Percentiles rank a stretch among this genome's conserved stretches.
phyloP scores from a whole-genome alignment of 768 basidiomycete genomes.

The Suillus paluster region DNA sequence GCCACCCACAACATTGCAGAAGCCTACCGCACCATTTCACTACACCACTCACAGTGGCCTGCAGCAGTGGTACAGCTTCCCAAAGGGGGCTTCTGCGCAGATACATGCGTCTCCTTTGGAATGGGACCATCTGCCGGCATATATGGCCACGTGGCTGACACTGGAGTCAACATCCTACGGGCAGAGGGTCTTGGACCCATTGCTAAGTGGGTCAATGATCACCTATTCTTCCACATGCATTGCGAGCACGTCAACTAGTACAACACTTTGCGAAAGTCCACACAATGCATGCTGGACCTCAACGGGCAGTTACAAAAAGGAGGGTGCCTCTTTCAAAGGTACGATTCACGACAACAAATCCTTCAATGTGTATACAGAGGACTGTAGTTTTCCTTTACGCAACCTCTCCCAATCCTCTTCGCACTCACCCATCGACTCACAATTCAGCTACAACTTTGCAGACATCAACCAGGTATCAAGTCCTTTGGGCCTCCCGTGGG shows the following conservation, averaged over 20 bases:
- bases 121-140: neutral
- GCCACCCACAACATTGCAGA: conserved; percentile 35
- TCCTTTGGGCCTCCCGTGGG: conserved; percentile 36
- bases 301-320: conserved; percentile 14
- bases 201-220: neutral
- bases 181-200: neutral
- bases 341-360: too few species aligned
- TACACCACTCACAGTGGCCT: conserved; percentile 33
- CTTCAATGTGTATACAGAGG: neutral
- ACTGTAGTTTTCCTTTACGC: neutral
- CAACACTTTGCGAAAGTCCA: neutral
- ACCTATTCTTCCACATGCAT: conserved; percentile 2
- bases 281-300: neutral
- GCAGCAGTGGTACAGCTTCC: conserved; percentile 23
- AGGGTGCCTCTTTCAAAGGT: conserved; percentile 11
- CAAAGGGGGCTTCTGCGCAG: conserved; percentile 17
- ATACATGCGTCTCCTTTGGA: neutral
- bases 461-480: conserved; percentile 43
- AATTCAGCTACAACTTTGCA: conserved; percentile 23
- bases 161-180: neutral
- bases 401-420: too few species aligned
- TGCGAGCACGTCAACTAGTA: conserved; percentile 8
- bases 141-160: conserved; percentile 10
- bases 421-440: conserved; percentile 6
- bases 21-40: conserved; percentile 36